phyloP scores from a whole-genome alignment of 208 protist genomes.

The Acanthamoeba royreba region DNA sequence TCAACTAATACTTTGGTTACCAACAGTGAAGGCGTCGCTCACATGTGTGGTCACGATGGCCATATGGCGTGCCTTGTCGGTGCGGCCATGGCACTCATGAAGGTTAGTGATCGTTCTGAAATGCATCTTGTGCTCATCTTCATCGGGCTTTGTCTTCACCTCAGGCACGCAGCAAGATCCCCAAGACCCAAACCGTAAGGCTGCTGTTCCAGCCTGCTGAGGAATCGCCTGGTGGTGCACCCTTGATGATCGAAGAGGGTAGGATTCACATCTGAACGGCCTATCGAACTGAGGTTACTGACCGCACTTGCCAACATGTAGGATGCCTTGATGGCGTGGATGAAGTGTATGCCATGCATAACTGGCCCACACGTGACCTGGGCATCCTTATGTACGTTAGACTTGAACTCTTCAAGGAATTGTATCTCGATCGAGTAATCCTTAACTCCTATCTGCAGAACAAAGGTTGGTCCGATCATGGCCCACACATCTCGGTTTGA shows the following conservation, averaged over 20 bases:
- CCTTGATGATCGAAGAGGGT: constrained; percentile 64
- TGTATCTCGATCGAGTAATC: no score
- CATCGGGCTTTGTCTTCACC: no score
- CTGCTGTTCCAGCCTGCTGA: constrained; percentile 69
- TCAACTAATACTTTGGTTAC: neutral
- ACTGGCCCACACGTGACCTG: constrained; percentile 52
- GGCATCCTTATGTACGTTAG: neutral
- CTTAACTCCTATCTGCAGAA: no score
- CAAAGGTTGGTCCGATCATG: constrained; percentile 60
- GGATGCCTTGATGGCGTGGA: constrained; percentile 57
- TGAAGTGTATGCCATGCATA: constrained; percentile 68
- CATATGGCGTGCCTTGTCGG: constrained; percentile 64
- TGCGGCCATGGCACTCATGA: neutral
- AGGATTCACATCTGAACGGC: no score
- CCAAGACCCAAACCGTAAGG: constrained; percentile 28
- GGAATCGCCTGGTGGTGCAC: constrained; percentile 56
- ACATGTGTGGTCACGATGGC: constrained; percentile 71
- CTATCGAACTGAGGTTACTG: no score
- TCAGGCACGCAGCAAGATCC: constrained; percentile 30
- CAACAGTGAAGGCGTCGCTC: constrained; percentile 51
- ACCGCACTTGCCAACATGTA: no score
- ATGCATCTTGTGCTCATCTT: no score
- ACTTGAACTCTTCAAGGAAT: no score
- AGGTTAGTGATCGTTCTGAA: neutral
- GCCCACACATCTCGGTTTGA: constrained; percentile 57